Base-by-base conservation (phyloP, 495 filamentous ascomycete species). In the Penicillium canescens region DNA sequence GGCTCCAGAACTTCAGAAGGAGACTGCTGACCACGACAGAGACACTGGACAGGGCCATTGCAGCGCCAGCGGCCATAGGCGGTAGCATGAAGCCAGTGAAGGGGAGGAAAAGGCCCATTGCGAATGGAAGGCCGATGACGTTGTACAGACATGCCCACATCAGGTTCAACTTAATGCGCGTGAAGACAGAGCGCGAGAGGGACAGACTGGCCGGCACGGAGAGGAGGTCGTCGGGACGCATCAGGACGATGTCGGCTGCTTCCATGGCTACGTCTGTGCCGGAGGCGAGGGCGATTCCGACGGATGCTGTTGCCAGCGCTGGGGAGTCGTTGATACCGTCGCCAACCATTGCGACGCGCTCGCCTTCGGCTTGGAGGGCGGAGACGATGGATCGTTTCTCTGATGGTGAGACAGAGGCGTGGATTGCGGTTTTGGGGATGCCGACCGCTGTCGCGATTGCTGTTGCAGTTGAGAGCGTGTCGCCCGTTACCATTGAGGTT, bases 311-410 rank as follows among this genome's bases (percentile, higher is more conserved):
- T 13, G 93, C 94, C 2, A 99, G 82, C 2, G 94, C 94, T 1
- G 94, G 94, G 0, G 93, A 97, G 77, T 99, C 94, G 69, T 99
- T 99, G 80, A 99, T 97, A 35, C 94, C 94, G 66, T 99, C 94
- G 46, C 94, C 94, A 20, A 98, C 94, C 94, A 99, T 98, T 59
- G 91, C 94, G 20, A 99, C 89, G 46, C 86, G 76, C 40, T 87
- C 80, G 54, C 91, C 91, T 3, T 69, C 56, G 0, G 75, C 76
- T 71, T 97, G 89, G 34, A 97, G 80, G 40, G 83, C 68, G 14
- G 83, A 81, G 67, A 99, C 82, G 62, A 98, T 95, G 23, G 77
- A 74, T 55, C 91, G 90, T 56, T 99, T 99, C 58, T 94, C 85
- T 38, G 89, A 86, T 1, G 94, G 94, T 6, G 89, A 89, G 31